A percentile compares a stretch with the other conserved stretches of the same genome.
These are phyloP conservation scores for Carallia pectinifolia DNA, from an alignment of 345 rosid species.

Conservation along the genomic window DNA sequence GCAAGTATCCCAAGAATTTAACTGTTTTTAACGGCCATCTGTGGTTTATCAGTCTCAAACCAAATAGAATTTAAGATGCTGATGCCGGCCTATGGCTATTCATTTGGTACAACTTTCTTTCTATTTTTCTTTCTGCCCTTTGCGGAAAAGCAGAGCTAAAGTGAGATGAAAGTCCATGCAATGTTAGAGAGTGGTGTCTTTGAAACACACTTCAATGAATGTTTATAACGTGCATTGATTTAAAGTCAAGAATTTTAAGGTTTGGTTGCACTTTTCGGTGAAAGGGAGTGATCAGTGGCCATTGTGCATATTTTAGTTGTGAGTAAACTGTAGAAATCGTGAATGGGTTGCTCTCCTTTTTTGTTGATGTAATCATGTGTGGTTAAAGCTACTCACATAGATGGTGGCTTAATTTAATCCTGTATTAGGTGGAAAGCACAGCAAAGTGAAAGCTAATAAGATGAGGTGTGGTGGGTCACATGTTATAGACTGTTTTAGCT, in stretches of 20 bases:
- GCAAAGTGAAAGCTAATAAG: slow-evolving; percentile 23
- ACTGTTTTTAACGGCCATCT: slow-evolving; percentile 23
- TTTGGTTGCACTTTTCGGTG: slow-evolving; percentile 61
- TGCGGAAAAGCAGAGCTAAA: slow-evolving; percentile 8
- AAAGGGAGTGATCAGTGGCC: slow-evolving; percentile 30
- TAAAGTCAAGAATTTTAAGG: slow-evolving; percentile 42
- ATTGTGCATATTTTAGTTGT: slow-evolving; percentile 25
- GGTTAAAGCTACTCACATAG: slow-evolving; percentile 33
- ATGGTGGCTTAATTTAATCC: slow-evolving; percentile 29
- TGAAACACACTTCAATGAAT: slow-evolving; percentile 33
- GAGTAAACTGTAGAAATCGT: slow-evolving; percentile 48
- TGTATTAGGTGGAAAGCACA: slow-evolving; percentile 33
- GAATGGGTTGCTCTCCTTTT: slow-evolving; percentile 45
- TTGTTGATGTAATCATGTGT: slow-evolving; percentile 46
- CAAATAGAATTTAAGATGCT: slow-evolving; percentile 9
- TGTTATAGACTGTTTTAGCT: slow-evolving; percentile 12
- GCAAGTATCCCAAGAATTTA: slow-evolving; percentile 17
- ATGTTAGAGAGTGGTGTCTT: slow-evolving; percentile 22
- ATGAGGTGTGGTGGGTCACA: slow-evolving; percentile 30
- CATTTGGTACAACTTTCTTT: not conserved
- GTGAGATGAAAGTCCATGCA: slow-evolving; percentile 42
- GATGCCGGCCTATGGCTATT: slow-evolving; percentile 19
- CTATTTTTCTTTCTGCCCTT: not conserved
- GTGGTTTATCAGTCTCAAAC: slow-evolving; percentile 8
- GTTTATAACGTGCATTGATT: slow-evolving; percentile 33